Base-by-base conservation (phyloP, 345 rosid genomes). In the Schrenkiella parvula region DNA sequence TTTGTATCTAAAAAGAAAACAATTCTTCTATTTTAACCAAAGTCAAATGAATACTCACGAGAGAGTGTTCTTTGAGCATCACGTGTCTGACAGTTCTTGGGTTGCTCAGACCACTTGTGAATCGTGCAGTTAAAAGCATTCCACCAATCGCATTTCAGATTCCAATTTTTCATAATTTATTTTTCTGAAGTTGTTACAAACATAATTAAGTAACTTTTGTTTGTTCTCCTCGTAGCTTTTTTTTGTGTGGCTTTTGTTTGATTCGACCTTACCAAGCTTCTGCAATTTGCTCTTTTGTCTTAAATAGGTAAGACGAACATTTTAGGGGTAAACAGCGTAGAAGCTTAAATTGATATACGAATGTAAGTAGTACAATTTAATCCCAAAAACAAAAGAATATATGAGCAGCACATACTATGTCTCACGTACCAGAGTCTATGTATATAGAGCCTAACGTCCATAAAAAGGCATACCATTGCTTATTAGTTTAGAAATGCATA, bases 31-130 rank as follows among this genome's bases (percentile, higher is more conserved):
- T 10, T 50, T 51, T 51, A 35, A 48, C 61, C 32, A 71, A 63
- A 42, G 62, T 38, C 31, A 54, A 72, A 64, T 60, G 34, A 32
- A 22, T 35, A 43, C 13, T 22, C 64, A 37, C 69, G 57, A 72
- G 64, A 21, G 61, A 38, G 61, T 60, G 51, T 38, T 38, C 5
- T 51, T 63, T 51, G 31, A n/a, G 23, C 50, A 18, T 73, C 72
- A 66, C 78, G 59, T 73, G 78, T 64, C 65, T 73, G 23, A 73
- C 65, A n/a, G 12, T 5, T 15, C 10, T 15, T 34, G 31, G 31
- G 38, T 54, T 73, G 71, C 12, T 65, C 64, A 55, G 77, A 43
- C 66, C 37, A 64, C 64, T 46, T 64, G 65, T 72, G 64, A 42
- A 57, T 43, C 54, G 15, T 56, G 56, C 46, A 34, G 66, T 17